These are phyloP conservation scores for Candida frijolesensis DNA, from an alignment of 1,139 yeast genomes.

Conservation along the genomic window DNA sequence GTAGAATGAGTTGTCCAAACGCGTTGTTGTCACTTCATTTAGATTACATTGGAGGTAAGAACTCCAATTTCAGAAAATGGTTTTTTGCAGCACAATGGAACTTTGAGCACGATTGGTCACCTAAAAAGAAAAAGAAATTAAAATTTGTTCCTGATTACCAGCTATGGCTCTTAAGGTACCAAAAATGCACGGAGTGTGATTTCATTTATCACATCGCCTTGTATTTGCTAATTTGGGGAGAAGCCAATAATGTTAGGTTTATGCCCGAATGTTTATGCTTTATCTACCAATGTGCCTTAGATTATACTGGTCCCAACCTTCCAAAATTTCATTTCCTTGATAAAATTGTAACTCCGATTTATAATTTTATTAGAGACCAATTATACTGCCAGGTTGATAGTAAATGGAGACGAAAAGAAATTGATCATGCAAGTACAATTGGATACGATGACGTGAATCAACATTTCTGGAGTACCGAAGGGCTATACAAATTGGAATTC, in stretches of 20 bases:
- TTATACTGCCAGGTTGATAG: conserved; percentile 42
- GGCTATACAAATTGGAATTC: conserved; percentile 52
- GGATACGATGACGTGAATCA: conserved; percentile 91
- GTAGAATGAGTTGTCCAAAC: conserved; percentile 36
- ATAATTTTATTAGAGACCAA: conserved; percentile 44
- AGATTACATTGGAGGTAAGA: conserved; percentile 46
- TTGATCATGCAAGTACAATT: conserved; percentile 69
- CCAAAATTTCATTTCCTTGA: conserved; percentile 31
- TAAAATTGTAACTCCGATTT: conserved; percentile 48
- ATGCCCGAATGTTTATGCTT: conserved; percentile 48
- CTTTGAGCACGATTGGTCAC: conserved; percentile 14
- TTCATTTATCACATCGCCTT: conserved; percentile 34
- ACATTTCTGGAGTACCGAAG: conserved; percentile 76
- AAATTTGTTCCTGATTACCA: conserved; percentile 14
- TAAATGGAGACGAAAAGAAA: conserved; percentile 48
- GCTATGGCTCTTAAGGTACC: conserved; percentile 22
- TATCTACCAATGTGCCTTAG: conserved; percentile 35
- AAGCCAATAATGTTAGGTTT: conserved; percentile 43
- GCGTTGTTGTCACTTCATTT: conserved; percentile 42
- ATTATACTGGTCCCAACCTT: conserved; percentile 18
- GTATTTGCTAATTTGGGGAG: conserved; percentile 46
- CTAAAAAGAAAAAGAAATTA: conserved; percentile 4
- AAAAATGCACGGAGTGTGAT: conserved; percentile 28
- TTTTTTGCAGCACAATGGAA: conserved; percentile 34
- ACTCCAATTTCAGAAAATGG: conserved; percentile 46